These are phyloP conservation scores for Plasmodium sp. DNA, from an alignment of 169 alveolate genomes.

Conservation along the genomic window DNA sequence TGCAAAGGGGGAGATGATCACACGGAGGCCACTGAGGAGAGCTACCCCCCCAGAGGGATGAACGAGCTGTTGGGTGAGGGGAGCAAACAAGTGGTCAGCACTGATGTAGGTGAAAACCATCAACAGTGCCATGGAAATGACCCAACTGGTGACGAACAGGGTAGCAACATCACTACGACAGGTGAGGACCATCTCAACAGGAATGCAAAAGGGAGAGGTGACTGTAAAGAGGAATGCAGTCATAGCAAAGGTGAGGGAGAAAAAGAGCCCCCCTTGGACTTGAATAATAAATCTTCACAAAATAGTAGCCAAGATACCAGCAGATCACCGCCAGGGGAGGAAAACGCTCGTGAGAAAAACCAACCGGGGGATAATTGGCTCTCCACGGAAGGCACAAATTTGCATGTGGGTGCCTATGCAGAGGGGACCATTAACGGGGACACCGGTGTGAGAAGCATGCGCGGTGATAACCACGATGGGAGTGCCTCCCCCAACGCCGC, in stretches of 20 bases:
- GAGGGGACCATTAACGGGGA: neutral
- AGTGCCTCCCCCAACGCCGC: neutral
- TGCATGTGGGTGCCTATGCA: neutral
- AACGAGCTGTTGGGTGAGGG: neutral
- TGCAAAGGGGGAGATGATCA: neutral
- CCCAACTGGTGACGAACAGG: neutral
- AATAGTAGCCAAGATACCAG: neutral
- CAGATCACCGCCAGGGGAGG: neutral
- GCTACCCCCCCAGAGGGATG: neutral
- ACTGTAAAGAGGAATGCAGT: neutral
- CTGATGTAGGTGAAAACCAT: neutral
- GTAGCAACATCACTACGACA: neutral
- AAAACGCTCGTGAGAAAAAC: neutral
- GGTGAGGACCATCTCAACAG: neutral
- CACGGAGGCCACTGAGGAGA: neutral
- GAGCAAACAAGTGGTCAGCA: neutral
- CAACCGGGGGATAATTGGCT: neutral
- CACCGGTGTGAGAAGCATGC: neutral
- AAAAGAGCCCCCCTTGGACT: neutral
- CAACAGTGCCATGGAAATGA: neutral
- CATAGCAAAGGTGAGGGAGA: neutral
- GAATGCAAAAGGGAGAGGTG: neutral
- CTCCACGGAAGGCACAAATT: neutral
- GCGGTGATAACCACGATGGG: neutral
- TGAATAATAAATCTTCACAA: neutral